Base-by-base conservation (phyloP, 2,329 filamentous ascomycete genomes). In the Cordyceps farinosa region DNA sequence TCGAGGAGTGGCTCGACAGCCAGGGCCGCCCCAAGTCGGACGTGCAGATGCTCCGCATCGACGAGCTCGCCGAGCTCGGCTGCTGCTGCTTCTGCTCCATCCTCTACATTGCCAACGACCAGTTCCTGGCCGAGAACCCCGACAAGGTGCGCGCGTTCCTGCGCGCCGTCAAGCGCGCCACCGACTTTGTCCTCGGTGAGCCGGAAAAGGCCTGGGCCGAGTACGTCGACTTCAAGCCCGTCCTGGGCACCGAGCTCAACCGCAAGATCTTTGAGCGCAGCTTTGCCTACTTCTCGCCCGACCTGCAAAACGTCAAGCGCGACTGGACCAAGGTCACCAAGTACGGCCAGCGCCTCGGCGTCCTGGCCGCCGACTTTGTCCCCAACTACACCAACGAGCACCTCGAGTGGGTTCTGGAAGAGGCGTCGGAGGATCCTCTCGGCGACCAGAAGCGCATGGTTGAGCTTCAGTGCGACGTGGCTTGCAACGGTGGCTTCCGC, bases 71-170 rank as follows among this genome's bases (percentile, higher is more conserved):
- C 40, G 88, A 91, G 74, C 80, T 92, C 3, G 90, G 90, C 56
- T 92, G 90, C 79, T 92, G 90, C 84, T 92, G 90, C 81, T 92
- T 92, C 84, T 92, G 90, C 77, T 87, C 86, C 34, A 90, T 92
- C 73, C 80, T 92, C 47, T 92, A 92, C 80, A 92, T 92, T 67
- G 89, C 87, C 69, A 92, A 92, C 75, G 88, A 92, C 70, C 71
- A 71, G 9, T 92, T 92, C 77, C 75, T 92, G 51, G 73, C 78
- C n/a, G 78, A 84, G 65, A 85, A 91, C 76, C 85, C 86, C 0
- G 87, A 86, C 1, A 87, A 88, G 72, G 85, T 90, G 3, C 76
- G 76, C 64, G 83, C 84, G 50, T 92, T 92, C 77, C 80, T 92
- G 78, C 83, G 82, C 52, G 90, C 90, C 34, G 86, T 90, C 71